These are phyloP conservation scores for Ophiostoma populinum DNA, from an alignment of 2,329 filamentous ascomycete genomes.

Conservation along the genomic window DNA sequence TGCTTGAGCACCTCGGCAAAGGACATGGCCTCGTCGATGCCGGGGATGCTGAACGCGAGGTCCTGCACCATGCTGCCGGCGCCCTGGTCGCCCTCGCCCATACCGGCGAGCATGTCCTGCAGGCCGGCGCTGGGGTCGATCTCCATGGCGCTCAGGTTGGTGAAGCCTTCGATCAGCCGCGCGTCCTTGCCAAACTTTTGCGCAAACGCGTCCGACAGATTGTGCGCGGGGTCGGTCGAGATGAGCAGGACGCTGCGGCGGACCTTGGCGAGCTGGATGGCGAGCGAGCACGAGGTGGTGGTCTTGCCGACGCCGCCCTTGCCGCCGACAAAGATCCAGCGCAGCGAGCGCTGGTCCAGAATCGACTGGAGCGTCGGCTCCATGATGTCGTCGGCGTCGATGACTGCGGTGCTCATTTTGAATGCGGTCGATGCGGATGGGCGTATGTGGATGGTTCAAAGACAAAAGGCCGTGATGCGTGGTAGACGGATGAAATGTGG, in stretches of 20 bases:
- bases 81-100: slow-evolving; percentile 45
- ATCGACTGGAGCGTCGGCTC: slow-evolving; percentile 89
- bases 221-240: slow-evolving; percentile 95
- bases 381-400: slow-evolving; percentile 55
- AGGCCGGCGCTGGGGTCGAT: slow-evolving; percentile 97
- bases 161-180: slow-evolving; percentile 76
- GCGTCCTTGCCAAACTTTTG: slow-evolving; percentile 99
- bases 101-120: slow-evolving; percentile 73
- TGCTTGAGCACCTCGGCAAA: slow-evolving; percentile 98
- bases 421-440: neutral
- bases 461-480: neutral
- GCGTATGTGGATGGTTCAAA: neutral
- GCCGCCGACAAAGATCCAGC: slow-evolving; percentile 98
- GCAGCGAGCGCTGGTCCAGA: slow-evolving; percentile 82
- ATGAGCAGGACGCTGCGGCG: slow-evolving; percentile 94
- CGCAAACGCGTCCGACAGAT: slow-evolving; percentile 91
- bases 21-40: slow-evolving; percentile 98
- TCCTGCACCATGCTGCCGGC: slow-evolving; percentile 76
- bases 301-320: slow-evolving; percentile 99
- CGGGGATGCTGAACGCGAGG: slow-evolving; percentile 89
- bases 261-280: slow-evolving; percentile 89
- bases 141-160: slow-evolving; percentile 94
- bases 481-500: neutral
- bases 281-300: slow-evolving; percentile 95
- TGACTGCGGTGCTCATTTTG: slow-evolving; percentile 24